Percentiles rank a stretch among this genome's conserved stretches.
Conservation (phyloP, 257 asterid genomes). For the Salvia miltiorrhiza region DNA sequence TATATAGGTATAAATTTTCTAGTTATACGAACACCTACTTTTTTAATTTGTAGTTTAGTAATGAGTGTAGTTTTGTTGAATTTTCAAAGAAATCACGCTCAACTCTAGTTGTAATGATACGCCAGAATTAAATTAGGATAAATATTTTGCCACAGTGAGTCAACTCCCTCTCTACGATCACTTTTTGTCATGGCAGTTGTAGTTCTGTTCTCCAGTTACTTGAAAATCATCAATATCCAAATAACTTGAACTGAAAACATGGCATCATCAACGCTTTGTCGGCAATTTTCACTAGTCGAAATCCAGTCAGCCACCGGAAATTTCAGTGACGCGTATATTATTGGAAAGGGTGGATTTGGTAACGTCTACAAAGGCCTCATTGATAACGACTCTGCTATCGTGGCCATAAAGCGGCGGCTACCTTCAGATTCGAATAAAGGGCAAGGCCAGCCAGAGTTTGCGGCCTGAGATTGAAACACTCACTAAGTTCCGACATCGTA, state of each 20-base stretch:
- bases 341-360: slow-evolving; percentile 12
- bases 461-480: not conserved
- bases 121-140: too few species aligned
- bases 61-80: too few species aligned
- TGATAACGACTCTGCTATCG: not conserved
- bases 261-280: not conserved
- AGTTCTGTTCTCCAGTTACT: too few species aligned
- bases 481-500: not conserved
- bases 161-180: too few species aligned
- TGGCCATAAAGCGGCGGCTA: not conserved
- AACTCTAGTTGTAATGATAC: too few species aligned
- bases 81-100: too few species aligned
- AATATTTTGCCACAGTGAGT: too few species aligned
- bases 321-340: not conserved
- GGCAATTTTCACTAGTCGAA: slow-evolving; percentile 1
- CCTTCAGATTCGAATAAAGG: not conserved
- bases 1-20: too few species aligned
- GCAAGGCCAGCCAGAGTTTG: slow-evolving; percentile 3
- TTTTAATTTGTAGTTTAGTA: too few species aligned
- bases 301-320: not conserved
- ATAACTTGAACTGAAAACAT: not conserved
- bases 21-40: too few species aligned
- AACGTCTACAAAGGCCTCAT: slow-evolving; percentile 4
- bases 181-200: too few species aligned
- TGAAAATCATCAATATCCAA: not conserved